phyloP scores from a whole-genome alignment of 192 early-diverging fungal species.

The Coemansia sp. region DNA sequence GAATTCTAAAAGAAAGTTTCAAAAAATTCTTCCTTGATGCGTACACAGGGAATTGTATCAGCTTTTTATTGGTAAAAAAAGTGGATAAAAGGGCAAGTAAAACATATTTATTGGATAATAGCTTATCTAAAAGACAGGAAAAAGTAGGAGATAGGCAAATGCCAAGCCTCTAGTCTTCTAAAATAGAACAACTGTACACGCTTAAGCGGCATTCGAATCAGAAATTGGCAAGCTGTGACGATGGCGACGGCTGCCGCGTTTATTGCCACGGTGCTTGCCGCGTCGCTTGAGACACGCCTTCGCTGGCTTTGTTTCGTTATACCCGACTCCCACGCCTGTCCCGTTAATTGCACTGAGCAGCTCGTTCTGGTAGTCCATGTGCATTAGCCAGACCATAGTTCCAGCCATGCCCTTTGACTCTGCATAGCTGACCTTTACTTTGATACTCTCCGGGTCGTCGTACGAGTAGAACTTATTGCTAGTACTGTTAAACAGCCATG shows the following conservation, averaged over 20 bases:
- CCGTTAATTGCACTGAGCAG: conserved; percentile 36
- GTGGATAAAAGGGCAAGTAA: too few relatives aligned
- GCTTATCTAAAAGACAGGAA: too few relatives aligned
- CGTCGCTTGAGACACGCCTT: neutral
- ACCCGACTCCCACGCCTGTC: neutral
- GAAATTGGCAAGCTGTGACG: neutral
- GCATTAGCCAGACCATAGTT: conserved; percentile 68
- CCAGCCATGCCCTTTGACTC: conserved; percentile 58
- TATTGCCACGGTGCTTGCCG: neutral
- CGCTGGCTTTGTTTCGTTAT: neutral
- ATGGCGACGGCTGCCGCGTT: neutral
- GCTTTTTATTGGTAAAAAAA: too few relatives aligned
- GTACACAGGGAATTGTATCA: too few relatives aligned
- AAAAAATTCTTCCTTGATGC: too few relatives aligned
- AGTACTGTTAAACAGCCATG: conserved; percentile 67
- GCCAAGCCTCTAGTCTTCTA: too few relatives aligned
- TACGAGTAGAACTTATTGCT: conserved; percentile 65
- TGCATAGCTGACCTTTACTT: conserved; percentile 61
- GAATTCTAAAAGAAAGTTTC: neutral
- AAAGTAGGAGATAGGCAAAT: too few relatives aligned
- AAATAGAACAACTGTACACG: too few relatives aligned
- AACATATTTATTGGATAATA: too few relatives aligned
- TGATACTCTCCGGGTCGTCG: conserved; percentile 63
- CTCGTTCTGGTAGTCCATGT: conserved; percentile 63
- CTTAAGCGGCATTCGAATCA: too few relatives aligned